Base-by-base conservation (phyloP, 2,329 filamentous ascomycete genomes). In the Calonectria leucothoes region DNA sequence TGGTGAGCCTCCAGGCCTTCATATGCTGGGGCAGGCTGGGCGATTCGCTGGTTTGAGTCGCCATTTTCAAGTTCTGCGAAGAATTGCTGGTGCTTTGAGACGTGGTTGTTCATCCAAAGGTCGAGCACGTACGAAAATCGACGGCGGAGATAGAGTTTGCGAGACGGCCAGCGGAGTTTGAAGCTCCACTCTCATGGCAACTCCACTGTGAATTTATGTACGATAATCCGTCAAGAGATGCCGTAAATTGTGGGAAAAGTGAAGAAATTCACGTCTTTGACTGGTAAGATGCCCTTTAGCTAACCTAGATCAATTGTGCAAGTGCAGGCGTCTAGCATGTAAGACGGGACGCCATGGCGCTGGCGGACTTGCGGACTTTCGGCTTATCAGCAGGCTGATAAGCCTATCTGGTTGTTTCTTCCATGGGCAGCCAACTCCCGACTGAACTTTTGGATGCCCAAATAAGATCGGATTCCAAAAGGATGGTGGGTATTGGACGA, bases 1-100 rank as follows among this genome's bases (percentile, higher is more conserved):
- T 49, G 39, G 75, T 70, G 45, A 71, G 67, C 49, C 77, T 80
- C 82, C 82, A 83, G 0, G 81, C 82, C 63, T 71, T 73, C 81
- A 83, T 83, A 48, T 70, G 65, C 33, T 67, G 33, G 6, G 76
- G 48, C 73, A 76, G 75, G 65, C 31, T 14, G 71, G 63, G 71
- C n/a, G 37, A 45, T 63, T 29, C 15, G 6, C 33, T 12, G 15
- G 12, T 3, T n/a, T 45, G 59, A 6, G 35, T n/a, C 17, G 35
- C 23, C 59, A 78, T 78, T 55, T 3, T 61, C 14, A 7, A 37
- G 17, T 11, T 5, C 20, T n/a, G n/a, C 5, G 20, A 4, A 23
- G 23, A 42, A 10, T 3, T 23, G 20, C 7, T 2, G 20, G 37
- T 27, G 17, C 17, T 8, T 14, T 4, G 29, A 5, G 29, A 15